Evolutionary conservation across 2,329 filamentous ascomycete species (phyloP), one percentile per base, ranked within the genome.

Genomic region (Ascocoryne sarcoides): DNA sequence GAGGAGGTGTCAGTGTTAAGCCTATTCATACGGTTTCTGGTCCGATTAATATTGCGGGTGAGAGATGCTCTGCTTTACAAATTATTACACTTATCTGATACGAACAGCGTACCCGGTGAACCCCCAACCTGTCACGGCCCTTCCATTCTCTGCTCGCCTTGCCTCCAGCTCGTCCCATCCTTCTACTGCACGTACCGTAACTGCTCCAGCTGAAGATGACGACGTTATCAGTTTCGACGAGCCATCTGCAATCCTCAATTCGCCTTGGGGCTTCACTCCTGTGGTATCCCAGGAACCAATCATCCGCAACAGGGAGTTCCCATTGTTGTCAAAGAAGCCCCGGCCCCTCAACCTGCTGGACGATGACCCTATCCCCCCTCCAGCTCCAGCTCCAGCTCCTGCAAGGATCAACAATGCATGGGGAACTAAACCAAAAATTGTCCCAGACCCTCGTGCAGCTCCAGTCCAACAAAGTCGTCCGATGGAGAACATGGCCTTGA

Each of bases 191-290:
- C n/a, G n/a, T n/a, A n/a, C n/a, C n/a, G n/a, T n/a, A n/a, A n/a
- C n/a, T n/a, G n/a, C n/a, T n/a, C n/a, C n/a, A n/a, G n/a, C n/a
- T n/a, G 42, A 42, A 14, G 39, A 43, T 3, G 45, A 43, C 4
- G 42, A 49, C 9, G 32, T 48, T 21, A 46, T 48, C 19, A 33
- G n/a, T 17, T 41, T 46, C 17, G 36, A 32, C 10, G 35, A 43
- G 12, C 20, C 26, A 21, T 32, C 32, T 8, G 33, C 28, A 2
- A 30, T 43, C 7, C 26, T 43, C 5, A 39, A 39, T 18, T 29
- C 40, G 12, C n/a, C 31, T 30, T 43, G 40, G 40, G 37, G 31
- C n/a, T 9, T 3, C 32, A 40, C 3, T 40, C 37, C 12, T 37
- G 26, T 3, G 8, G 23, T 8, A 31, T 12, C 23, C 20, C 14